These are phyloP conservation scores for Kandelia obovata DNA, from an alignment of 345 rosid genomes.

Conservation along the genomic window DNA sequence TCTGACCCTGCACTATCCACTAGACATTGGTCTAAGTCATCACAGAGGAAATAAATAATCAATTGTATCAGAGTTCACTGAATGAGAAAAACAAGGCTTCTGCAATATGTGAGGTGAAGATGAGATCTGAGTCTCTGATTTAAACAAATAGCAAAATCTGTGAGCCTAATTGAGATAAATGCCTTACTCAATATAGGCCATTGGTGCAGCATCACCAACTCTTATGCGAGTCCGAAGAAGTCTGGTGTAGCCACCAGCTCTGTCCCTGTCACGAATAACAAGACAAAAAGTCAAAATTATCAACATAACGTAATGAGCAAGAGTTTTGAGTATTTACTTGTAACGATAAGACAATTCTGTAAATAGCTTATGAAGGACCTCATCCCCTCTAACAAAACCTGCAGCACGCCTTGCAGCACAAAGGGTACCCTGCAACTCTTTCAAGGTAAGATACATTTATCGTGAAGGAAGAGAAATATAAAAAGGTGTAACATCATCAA, in stretches of 20 bases:
- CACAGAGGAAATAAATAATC: background rate
- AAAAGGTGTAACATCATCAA: background rate
- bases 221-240: conserved; percentile 80
- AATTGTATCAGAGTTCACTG: background rate
- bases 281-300: conserved; percentile 9
- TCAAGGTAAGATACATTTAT: background rate
- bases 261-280: conserved; percentile 49
- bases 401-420: conserved; percentile 78
- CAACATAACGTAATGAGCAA: background rate
- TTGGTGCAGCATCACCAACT: conserved; percentile 93
- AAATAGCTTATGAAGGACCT: conserved; percentile 84
- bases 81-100: background rate
- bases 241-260: conserved; percentile 95
- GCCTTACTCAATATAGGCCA: conserved; percentile 93
- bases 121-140: no score
- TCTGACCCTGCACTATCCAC: background rate
- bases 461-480: background rate
- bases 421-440: conserved; percentile 60
- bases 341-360: conserved; percentile 83
- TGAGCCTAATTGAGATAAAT: background rate
- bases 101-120: background rate
- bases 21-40: background rate
- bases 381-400: conserved; percentile 93
- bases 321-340: conserved; percentile 42
- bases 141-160: no score